Base-by-base conservation (phyloP, 1,284 basidiomycete genomes). In the Austroboletus niveus region DNA sequence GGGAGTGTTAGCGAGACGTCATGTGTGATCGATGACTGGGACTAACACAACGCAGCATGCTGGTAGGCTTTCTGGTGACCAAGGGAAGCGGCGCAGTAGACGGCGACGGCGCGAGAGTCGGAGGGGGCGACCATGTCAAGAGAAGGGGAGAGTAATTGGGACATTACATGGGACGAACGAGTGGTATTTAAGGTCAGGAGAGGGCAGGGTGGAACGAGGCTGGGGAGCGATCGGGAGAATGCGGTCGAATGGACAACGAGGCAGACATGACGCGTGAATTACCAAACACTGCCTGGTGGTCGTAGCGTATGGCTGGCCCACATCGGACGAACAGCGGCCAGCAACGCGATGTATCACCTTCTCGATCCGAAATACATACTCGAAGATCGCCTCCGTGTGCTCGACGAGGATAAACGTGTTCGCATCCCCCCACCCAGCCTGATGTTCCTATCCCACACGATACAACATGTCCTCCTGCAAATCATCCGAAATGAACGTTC, bases 1-100 rank as follows among this genome's bases (percentile, higher is more conserved):
- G 34, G 52, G 20, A 14, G 12, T 2, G 36, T 38, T 14, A 29
- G 27, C 22, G 22, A 42, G 17, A 15, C 36, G 17, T 38, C n/a
- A 38, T 38, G 29, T 38, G 29, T 15, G 45, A 54, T 48, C 49
- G 42, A 42, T 30, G 22, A 24, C 22, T 24, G 22, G 22, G n/a
- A 77, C 84, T 57, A 56, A 89, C 89, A 89, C 44, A 69, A 52
- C 4, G 92, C 90, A n/a, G 91, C 89, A 12, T 75, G 69, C 20
- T 75, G 70, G 67, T 81, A 92, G 9, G 85, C 82, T 12, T 76
- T 70, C 41, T 79, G 71, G 22, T 72, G 80, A 22, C 92, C 91
- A 0, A 77, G 63, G 1, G 85, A 89, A 2, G 91, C 89, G 10
- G 80, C 92, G 64, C 91, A 94, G 65, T 87, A 92, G 1, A 92